These are phyloP conservation scores for Dryas octopetala DNA, from an alignment of 306 rosid species.

Conservation along the genomic window DNA sequence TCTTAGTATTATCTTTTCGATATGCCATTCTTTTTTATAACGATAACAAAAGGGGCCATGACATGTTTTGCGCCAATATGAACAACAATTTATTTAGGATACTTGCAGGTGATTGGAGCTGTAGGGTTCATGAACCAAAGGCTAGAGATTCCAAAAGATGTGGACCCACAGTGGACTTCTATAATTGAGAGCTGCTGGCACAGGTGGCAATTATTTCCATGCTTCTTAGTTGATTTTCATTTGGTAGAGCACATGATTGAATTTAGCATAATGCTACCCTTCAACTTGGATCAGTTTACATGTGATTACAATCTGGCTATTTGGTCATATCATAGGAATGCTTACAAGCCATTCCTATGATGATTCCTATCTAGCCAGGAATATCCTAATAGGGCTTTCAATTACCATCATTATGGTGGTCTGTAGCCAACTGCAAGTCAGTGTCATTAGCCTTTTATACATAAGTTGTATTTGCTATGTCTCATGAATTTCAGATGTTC, in stretches of 20 bases:
- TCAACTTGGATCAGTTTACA: not conserved
- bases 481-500: not conserved
- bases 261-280: slow-evolving; percentile 18
- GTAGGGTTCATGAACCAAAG: slow-evolving; percentile 98
- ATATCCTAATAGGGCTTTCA: not conserved
- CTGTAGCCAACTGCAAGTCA: not conserved
- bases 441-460: not conserved
- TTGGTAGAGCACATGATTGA: slow-evolving; percentile 5
- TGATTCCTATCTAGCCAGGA: not conserved
- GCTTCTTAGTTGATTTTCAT: not conserved
- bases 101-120: slow-evolving; percentile 94
- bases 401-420: not conserved
- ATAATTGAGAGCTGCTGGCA: slow-evolving; percentile 95
- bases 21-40: not conserved
- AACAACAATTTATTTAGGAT: slow-evolving; percentile 46
- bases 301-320: not conserved
- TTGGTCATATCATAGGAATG: not conserved
- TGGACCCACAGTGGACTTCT: slow-evolving; percentile 85
- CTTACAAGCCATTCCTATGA: not conserved
- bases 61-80: slow-evolving; percentile 32
- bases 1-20: not conserved
- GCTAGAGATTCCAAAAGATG: slow-evolving; percentile 82
- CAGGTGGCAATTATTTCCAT: slow-evolving; percentile 42
- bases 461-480: not conserved
- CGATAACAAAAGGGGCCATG: not conserved